Percentiles rank a stretch among this genome's conserved stretches.
Evolutionary conservation across 2,329 filamentous ascomycete species (phyloP).

Genomic region (Endothia cerciana): DNA sequence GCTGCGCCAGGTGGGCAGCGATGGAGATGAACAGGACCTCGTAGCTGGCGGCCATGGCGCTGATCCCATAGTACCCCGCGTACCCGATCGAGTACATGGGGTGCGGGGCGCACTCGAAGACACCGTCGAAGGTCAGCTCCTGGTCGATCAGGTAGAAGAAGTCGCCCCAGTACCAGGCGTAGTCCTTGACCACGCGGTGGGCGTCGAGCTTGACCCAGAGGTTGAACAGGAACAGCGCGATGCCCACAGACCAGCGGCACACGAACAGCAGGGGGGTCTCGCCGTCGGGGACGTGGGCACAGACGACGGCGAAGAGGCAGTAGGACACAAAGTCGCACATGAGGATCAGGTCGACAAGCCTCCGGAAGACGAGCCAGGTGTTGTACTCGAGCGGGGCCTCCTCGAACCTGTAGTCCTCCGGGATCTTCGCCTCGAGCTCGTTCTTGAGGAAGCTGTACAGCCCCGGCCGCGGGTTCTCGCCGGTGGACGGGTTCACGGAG

Average conservation of each 20-base stretch:
- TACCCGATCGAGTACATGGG: conserved; percentile 99
- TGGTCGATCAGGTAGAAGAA: conserved; percentile 99
- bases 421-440: conserved; percentile 94
- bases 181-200: conserved; percentile 97
- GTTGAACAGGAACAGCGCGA: conserved; percentile 86
- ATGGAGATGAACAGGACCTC: conserved; percentile 97
- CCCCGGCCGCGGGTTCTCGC: conserved; percentile 79
- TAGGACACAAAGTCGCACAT: conserved; percentile 99
- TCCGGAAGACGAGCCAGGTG: conserved; percentile 95
- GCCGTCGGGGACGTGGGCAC: conserved; percentile 72
- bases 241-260: conserved; percentile 78
- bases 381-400: conserved; percentile 97
- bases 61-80: conserved; percentile 97
- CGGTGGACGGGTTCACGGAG: conserved; percentile 82
- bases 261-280: conserved; percentile 72
- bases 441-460: conserved; percentile 83
- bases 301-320: conserved; percentile 92
- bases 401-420: conserved; percentile 90
- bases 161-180: conserved; percentile 99
- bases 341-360: conserved; percentile 92
- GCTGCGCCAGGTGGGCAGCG: conserved; percentile 89
- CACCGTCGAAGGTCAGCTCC: conserved; percentile 95
- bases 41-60: conserved; percentile 97
- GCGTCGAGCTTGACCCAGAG: conserved; percentile 98
- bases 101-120: conserved; percentile 98